These are phyloP conservation scores for Rhododendron mucronatum DNA, from an alignment of 148 eudicot species.

Conservation along the genomic window DNA sequence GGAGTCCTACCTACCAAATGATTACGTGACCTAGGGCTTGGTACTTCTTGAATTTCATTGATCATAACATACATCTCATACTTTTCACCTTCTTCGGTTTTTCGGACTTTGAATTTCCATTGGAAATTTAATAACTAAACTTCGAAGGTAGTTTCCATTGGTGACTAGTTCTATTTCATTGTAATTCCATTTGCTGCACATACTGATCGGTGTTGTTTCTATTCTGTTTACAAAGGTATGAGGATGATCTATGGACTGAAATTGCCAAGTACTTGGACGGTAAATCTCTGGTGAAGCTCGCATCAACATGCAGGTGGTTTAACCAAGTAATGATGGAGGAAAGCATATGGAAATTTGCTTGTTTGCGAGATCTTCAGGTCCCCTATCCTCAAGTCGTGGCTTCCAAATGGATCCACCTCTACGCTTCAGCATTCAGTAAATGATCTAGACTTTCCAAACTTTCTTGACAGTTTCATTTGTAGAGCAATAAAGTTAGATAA, in stretches of 20 bases:
- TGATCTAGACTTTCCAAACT: neutral
- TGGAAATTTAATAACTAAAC: neutral
- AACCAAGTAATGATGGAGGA: slow-evolving; percentile 57
- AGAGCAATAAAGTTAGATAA: neutral
- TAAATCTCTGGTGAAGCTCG: slow-evolving; percentile 69
- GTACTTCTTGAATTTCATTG: neutral
- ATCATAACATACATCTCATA: neutral
- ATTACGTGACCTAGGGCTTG: neutral
- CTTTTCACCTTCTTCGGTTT: neutral
- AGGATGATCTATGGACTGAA: slow-evolving; percentile 86
- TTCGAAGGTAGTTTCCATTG: neutral
- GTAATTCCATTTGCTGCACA: neutral
- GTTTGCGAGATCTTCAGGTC: slow-evolving; percentile 74
- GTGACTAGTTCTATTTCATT: neutral
- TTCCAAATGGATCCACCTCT: slow-evolving; percentile 69
- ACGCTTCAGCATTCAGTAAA: slow-evolving; percentile 72
- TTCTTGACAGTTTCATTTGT: neutral
- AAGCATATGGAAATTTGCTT: slow-evolving; percentile 77
- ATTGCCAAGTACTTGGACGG: slow-evolving; percentile 84
- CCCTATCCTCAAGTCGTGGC: slow-evolving; percentile 63
- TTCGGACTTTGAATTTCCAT: neutral
- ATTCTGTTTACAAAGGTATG: slow-evolving; percentile 40
- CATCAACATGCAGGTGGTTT: slow-evolving; percentile 83
- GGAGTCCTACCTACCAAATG: neutral
- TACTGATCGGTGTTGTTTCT: neutral